Evolutionary conservation across 305 asterid species (phyloP).

Genomic region (Fraxinus angustifolia): DNA sequence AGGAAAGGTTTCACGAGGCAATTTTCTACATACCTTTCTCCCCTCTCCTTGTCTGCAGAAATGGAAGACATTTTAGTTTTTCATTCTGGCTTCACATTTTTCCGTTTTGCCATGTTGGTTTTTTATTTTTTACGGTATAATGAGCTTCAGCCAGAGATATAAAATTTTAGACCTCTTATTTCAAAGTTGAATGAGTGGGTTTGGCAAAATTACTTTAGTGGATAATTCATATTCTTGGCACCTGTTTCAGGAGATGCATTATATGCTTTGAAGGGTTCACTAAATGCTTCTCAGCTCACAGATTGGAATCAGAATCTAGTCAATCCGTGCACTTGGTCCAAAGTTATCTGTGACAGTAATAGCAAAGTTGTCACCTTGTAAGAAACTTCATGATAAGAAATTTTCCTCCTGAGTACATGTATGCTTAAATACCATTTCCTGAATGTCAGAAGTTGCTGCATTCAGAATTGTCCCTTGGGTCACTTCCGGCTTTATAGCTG

Average conservation of each 20-base stretch:
- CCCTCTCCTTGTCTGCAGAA: background rate
- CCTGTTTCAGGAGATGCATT: conserved; percentile 68
- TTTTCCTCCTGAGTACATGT: background rate
- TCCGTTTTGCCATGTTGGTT: background rate
- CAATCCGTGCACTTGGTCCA: conserved; percentile 93
- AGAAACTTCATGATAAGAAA: conserved; percentile 22
- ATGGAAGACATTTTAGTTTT: background rate
- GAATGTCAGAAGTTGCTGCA: conserved; percentile 1
- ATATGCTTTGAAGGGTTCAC: conserved; percentile 52
- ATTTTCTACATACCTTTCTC: background rate
- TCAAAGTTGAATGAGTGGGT: background rate
- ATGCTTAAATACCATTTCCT: background rate
- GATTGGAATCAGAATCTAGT: conserved; percentile 83
- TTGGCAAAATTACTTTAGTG: background rate
- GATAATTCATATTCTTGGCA: background rate
- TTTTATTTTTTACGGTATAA: background rate
- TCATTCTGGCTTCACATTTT: background rate
- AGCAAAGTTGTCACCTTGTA: conserved; percentile 66
- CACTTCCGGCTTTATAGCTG: background rate
- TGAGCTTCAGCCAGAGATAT: background rate
- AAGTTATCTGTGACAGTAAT: conserved; percentile 56
- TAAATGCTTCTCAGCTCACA: conserved; percentile 69
- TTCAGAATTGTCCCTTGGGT: background rate
- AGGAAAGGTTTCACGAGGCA: background rate
- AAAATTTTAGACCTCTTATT: background rate